Conservation (phyloP, 768 basidiomycete species). For the Coprinopsis marcescibilis region DNA sequence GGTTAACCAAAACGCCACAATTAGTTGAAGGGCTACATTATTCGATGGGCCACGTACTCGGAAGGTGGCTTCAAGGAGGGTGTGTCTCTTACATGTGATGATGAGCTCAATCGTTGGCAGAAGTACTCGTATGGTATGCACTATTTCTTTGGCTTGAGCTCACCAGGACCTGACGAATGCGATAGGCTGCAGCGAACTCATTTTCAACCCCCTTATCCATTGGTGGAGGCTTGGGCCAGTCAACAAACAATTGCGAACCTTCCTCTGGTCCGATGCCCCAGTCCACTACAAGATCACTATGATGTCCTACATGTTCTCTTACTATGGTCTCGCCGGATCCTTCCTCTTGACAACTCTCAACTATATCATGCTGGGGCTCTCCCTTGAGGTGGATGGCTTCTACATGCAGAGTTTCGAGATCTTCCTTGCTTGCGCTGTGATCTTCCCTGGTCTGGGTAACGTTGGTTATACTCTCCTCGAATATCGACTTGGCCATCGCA, state of each 20-base stretch:
- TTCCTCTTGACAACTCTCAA: conserved; percentile 60
- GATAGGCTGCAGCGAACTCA: conserved; percentile 67
- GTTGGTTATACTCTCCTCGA: conserved; percentile 62
- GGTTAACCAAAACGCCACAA: neutral
- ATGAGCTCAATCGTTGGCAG: conserved; percentile 91
- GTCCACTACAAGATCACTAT: conserved; percentile 81
- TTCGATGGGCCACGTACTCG: conserved; percentile 84
- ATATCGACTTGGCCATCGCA: conserved; percentile 58
- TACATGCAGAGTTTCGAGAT: conserved; percentile 72
- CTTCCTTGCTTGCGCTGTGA: conserved; percentile 66
- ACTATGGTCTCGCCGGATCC: conserved; percentile 61
- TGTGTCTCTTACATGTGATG: conserved; percentile 82
- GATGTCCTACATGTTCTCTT: conserved; percentile 66
- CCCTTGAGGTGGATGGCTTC: conserved; percentile 59
- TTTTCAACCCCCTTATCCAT: conserved; percentile 76
- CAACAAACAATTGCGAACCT: conserved; percentile 70
- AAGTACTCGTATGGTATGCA: conserved; percentile 71
- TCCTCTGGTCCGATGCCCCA: conserved; percentile 72
- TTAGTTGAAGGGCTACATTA: conserved; percentile 60
- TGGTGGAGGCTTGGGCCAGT: conserved; percentile 83
- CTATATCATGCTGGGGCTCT: conserved; percentile 63
- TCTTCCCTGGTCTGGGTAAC: conserved; percentile 68
- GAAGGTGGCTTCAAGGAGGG: conserved; percentile 88
- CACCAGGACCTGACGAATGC: conserved; percentile 1
- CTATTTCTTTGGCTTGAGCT: neutral